Evolutionary conservation across 441 rosid genomes (phyloP).

Genomic region (Brassica hybrid): DNA sequence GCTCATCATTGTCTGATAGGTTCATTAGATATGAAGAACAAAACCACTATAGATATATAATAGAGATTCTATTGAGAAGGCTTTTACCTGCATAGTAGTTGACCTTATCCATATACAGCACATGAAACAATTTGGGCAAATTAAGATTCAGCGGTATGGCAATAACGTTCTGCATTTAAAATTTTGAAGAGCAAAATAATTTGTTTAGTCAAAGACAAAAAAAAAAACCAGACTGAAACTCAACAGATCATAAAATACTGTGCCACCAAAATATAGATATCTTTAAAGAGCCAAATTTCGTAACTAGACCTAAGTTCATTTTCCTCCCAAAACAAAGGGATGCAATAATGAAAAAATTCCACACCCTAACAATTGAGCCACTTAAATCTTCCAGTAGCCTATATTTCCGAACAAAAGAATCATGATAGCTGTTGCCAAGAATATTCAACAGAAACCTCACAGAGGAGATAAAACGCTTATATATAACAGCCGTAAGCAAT

Average conservation of each 20-base stretch:
- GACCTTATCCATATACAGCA: constrained; percentile 76
- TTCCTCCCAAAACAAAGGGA: constrained; percentile 1
- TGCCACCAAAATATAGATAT: constrained; percentile 12
- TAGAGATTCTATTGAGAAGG: constrained; percentile 14
- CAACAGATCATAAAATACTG: constrained; percentile 7
- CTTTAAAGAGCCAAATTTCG: not conserved
- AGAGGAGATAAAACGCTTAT: not conserved
- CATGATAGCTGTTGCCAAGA: too few species aligned
- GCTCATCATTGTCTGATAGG: constrained; percentile 19
- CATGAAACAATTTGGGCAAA: constrained; percentile 72
- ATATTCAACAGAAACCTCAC: too few species aligned
- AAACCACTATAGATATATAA: not conserved
- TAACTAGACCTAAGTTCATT: constrained; percentile 1
- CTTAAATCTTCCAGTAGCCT: not conserved
- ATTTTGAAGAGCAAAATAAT: constrained; percentile 15
- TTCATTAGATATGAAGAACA: constrained; percentile 20
- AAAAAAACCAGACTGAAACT: not conserved
- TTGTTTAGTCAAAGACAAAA: constrained; percentile 12
- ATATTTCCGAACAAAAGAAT: too few species aligned
- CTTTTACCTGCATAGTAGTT: constrained; percentile 78
- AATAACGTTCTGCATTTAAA: constrained; percentile 75
- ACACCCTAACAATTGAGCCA: not conserved
- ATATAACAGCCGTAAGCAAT: too few species aligned
- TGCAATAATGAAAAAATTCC: not conserved
- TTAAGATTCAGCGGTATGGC: constrained; percentile 79